Evolutionary conservation across 2,329 filamentous ascomycete species (phyloP), one percentile per base, ranked within the genome.

Genomic region (Ophiocordyceps camponoti-floridani): DNA sequence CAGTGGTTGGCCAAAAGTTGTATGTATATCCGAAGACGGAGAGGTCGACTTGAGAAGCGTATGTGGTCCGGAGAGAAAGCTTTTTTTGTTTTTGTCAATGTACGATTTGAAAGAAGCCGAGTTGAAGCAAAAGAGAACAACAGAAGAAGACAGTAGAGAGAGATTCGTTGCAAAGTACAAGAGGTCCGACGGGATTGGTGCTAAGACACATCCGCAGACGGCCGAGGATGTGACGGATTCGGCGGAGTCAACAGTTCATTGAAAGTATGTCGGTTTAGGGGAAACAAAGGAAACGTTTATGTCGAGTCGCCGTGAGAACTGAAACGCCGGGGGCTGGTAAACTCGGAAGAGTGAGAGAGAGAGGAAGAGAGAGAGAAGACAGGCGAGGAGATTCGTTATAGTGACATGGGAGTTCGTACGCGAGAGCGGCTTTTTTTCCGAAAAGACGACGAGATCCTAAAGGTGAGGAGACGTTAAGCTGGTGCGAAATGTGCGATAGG

Each of bases 181-280:
- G 51, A 47, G 47, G 26, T 28, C 26, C 26, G 41, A 30, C 26
- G 30, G 26, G 23, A 10, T 48, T 45, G 50, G 51, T 52, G 48
- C 49, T 46, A 49, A 48, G 45, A 49, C 49, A 50, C 50, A 48
- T 52, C 40, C 50, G 47, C 48, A 51, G 46, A 45, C 48, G 43
- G 50, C 46, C 51, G 49, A 47, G 43, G 49, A 50, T 52, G 51
- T 18, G n/a, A 26, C 48, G 14, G 53, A 48, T 44, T 54, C 46
- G 51, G 53, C 45, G 49, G 54, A 57, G 60, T 66, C 61, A 66
- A 60, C 58, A 60, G 60, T 57, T 65, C 63, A 64, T 67, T 61
- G 54, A 56, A 53, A 56, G 27, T 40, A 40, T 16, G 37, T 58
- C 55, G 53, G 48, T 49, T 54, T 48, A 52, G 51, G 55, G 52